Base-by-base conservation (phyloP, 2,329 filamentous ascomycete genomes). In the Monilinia vaccinii-corymbosi region DNA sequence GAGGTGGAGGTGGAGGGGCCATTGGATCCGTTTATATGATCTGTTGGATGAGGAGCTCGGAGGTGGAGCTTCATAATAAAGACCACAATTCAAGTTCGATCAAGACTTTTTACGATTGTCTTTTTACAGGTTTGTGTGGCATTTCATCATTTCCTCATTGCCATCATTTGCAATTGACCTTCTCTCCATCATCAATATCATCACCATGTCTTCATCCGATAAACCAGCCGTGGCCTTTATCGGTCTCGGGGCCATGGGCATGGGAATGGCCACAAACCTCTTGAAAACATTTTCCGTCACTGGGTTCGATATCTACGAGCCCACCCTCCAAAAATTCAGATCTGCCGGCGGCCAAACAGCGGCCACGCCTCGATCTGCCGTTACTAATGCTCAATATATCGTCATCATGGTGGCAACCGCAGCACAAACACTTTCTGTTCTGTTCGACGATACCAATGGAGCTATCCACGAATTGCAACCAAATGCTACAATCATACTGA, bases 211-310 rank as follows among this genome's bases (percentile, higher is more conserved):
- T 52, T 40, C 46, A 52, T n/a, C 28, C 16, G 47, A 52, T 5
- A 25, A 51, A 28, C 36, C 47, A 50, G 63, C 0, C 9, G 38
- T 56, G 36, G 65, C 65, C 49, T 68, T 68, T 51, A 60, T 68
- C 2, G 88, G 88, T 76, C 84, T 91, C 3, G 88, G 88, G 60
- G 87, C 87, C 73, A 91, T 91, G 88, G 88, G 88, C 70, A 88
- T 89, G 71, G 88, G 88, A 70, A 91, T 91, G 87, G 88, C 88
- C 64, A 88, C 82, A 62, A 81, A 90, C 70, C 81, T 91, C 49
- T 77, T 90, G 67, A 83, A 84, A 65, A 75, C 81, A 64, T 88
- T 86, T 72, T 62, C 75, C 31, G 86, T 91, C 28, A 85, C 82
- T 25, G 87, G 87, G 60, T 91, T 84, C 71, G 88, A 91, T 69